Evolutionary conservation across 805 yeast genomes (phyloP).

Genomic region (Candida caryicola): DNA sequence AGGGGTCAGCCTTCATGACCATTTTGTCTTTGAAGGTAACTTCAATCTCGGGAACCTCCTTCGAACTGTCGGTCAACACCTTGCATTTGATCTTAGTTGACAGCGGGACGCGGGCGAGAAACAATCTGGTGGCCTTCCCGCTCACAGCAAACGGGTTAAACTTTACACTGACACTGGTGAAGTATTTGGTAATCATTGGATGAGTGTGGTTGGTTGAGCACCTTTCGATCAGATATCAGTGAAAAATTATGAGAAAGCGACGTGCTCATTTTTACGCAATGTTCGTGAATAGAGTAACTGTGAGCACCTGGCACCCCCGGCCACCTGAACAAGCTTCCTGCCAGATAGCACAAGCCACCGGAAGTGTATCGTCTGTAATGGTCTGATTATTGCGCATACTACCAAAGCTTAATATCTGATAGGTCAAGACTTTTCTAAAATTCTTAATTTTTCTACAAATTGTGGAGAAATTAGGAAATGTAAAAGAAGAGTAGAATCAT

Average conservation of each 20-base stretch:
- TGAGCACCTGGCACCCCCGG: no score
- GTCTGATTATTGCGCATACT: no score
- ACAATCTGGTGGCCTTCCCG: conserved; percentile 68
- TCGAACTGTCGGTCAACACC: conserved; percentile 47
- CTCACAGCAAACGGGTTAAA: conserved; percentile 76
- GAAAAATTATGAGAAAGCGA: background rate
- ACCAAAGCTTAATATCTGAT: no score
- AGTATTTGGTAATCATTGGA: conserved; percentile 85
- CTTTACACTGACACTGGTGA: conserved; percentile 69
- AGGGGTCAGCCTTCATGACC: conserved; percentile 65
- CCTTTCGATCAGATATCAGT: background rate
- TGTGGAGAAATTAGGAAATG: no score
- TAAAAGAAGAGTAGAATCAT: no score
- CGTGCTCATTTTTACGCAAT: background rate
- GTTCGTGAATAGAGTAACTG: conserved; percentile 1
- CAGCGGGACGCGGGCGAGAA: conserved; percentile 80
- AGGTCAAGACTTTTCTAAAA: no score
- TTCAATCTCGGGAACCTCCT: conserved; percentile 56
- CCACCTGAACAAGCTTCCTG: no score
- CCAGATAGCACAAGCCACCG: no score
- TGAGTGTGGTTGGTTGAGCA: background rate
- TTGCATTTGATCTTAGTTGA: conserved; percentile 63
- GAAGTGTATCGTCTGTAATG: no score
- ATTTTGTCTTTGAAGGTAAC: conserved; percentile 82
- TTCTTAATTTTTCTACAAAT: no score